Conservation (phyloP, 257 asterid genomes). For the Gardenia jasminoides region DNA sequence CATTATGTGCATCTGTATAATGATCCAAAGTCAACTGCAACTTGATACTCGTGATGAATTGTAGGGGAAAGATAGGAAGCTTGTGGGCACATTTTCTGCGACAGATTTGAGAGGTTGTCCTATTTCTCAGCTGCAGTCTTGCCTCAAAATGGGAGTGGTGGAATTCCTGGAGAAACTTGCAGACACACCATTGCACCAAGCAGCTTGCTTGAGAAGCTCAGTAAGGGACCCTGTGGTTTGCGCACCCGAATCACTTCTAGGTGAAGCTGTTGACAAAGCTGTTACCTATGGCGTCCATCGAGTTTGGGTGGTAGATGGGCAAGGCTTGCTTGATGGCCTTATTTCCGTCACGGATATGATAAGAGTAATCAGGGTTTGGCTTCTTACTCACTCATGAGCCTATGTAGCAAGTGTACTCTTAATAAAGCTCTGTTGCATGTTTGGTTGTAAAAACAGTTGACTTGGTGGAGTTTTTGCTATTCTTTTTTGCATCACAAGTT, state of each 20-base stretch:
- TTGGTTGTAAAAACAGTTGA: neutral
- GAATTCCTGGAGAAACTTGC: conserved; percentile 56
- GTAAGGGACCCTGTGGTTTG: conserved; percentile 52
- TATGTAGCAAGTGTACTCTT: neutral
- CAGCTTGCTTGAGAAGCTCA: conserved; percentile 51
- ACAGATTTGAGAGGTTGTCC: conserved; percentile 78
- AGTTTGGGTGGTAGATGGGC: conserved; percentile 63
- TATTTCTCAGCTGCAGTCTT: conserved; percentile 40
- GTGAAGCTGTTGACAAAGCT: conserved; percentile 72
- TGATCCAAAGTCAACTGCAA: neutral
- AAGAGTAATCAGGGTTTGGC: conserved; percentile 49
- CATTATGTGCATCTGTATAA: too few species aligned
- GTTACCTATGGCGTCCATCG: conserved; percentile 66
- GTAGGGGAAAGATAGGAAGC: conserved; percentile 64
- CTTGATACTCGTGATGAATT: neutral
- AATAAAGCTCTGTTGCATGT: neutral
- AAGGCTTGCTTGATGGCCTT: conserved; percentile 58
- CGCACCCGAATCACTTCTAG: conserved; percentile 38
- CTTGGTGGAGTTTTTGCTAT: neutral
- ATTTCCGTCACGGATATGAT: conserved; percentile 68
- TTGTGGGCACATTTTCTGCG: conserved; percentile 79
- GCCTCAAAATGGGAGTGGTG: conserved; percentile 42
- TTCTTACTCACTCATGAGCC: conserved; percentile 47
- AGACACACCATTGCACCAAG: conserved; percentile 39
- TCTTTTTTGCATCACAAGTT: neutral